Conservation (phyloP, 768 basidiomycete species). For the Suillus placidus region DNA sequence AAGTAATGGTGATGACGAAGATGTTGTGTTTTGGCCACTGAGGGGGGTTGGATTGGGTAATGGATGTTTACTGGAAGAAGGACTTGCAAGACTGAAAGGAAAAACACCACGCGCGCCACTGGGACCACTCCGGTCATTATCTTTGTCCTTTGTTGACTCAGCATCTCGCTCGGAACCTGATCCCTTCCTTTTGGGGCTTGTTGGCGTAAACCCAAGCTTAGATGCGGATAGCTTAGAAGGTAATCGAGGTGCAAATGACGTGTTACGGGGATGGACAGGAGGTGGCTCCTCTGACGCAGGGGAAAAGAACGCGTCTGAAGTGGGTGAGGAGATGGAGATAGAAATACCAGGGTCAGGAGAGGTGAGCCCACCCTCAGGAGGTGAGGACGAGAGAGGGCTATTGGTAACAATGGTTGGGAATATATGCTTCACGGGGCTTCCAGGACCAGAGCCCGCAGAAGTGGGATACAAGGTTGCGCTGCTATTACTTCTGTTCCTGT, state of each 20-base stretch:
- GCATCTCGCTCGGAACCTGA: slow-evolving; percentile 42
- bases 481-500: slow-evolving; percentile 63
- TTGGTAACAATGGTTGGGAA: slow-evolving; percentile 40
- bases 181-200: slow-evolving; percentile 61
- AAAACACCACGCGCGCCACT: slow-evolving; percentile 30
- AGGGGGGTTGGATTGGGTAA: slow-evolving; percentile 18
- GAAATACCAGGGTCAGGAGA: slow-evolving; percentile 42
- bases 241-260: slow-evolving; percentile 71
- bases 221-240: slow-evolving; percentile 68
- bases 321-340: slow-evolving; percentile 51
- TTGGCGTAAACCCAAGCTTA: slow-evolving; percentile 45
- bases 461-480: slow-evolving; percentile 51
- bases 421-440: slow-evolving; percentile 42
- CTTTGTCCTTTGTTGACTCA: slow-evolving; percentile 33
- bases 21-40: slow-evolving; percentile 32
- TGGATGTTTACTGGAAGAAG: slow-evolving; percentile 32
- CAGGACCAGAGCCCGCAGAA: slow-evolving; percentile 28
- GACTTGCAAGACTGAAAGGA: slow-evolving; percentile 31
- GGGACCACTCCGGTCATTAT: slow-evolving; percentile 29
- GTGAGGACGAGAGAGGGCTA: slow-evolving; percentile 29
- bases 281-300: slow-evolving; percentile 39
- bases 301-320: slow-evolving; percentile 37
- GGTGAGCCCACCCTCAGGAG: slow-evolving; percentile 19
- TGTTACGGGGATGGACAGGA: slow-evolving; percentile 60
- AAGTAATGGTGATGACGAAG: slow-evolving; percentile 50